Evolutionary conservation across 371 early-diverging fungal species (phyloP), one percentile per base, ranked within the genome.

Genomic region (Phascolomyces articulosus): DNA sequence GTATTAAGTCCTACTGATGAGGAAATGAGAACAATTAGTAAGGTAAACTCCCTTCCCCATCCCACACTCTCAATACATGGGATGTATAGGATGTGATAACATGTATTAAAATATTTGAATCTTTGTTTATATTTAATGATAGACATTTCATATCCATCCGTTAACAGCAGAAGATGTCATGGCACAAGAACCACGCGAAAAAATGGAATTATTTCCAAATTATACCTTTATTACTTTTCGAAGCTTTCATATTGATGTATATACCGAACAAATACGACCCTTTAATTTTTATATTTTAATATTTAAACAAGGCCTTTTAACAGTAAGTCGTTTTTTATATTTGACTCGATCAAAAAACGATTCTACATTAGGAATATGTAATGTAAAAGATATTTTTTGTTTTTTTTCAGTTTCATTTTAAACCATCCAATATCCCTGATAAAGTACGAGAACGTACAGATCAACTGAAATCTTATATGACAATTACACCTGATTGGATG

Each of bases 201-300:
- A 93, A 67, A 84, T 87, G 56, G 93, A 93, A 65, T 44, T 85
- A 18, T 93, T 88, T 62, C 75, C 82, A n/a, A 82, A 83, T 54
- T 93, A 93, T 74, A 83, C 85, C 47, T 91, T 90, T 77, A 81
- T 90, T 9, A 77, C 80, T 62, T 85, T 90, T 28, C 80, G 94
- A 41, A 78, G 89, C 1, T 87, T 92, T 70, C 90, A 91, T 58
- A 73, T 74, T 40, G 87, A 91, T 51, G 76, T 82, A 20, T 74
- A 86, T 63, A 58, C 69, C 1, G 75, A 77, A 6, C 53, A 63
- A 18, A 68, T 80, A 29, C 64, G 75, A 54, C 91, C 97, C 16
- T 86, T 91, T 55, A 91, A 89, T 61, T 85, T 95, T 41, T 96
- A 91, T 73, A 91, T 88, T 58, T 76, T 96, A 15, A 93, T 98